phyloP scores from a whole-genome alignment of 140 eudicot genomes.

The Stevia rebaudiana region DNA sequence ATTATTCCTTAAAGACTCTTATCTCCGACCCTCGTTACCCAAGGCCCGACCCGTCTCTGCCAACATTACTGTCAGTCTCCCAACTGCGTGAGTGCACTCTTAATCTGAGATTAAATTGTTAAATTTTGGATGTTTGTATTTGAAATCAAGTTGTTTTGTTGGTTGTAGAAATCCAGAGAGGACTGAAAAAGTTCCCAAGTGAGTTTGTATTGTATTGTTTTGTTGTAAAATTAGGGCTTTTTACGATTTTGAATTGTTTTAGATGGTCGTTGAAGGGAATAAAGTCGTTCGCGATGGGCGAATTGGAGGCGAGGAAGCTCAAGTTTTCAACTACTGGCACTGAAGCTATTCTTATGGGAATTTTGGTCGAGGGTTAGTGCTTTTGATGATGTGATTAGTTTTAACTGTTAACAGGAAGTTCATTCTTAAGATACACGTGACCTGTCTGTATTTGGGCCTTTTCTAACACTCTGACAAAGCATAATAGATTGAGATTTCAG shows the following conservation, averaged over 20 bases:
- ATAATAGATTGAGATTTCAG: too few species aligned
- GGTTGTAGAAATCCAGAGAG: slow-evolving; percentile 53
- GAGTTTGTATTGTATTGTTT: slow-evolving; percentile 26
- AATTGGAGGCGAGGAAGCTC: slow-evolving; percentile 74
- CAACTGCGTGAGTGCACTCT: slow-evolving; percentile 50
- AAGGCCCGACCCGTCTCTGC: slow-evolving; percentile 44
- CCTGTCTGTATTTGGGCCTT: too few species aligned
- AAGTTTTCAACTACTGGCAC: slow-evolving; percentile 53
- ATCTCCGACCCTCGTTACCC: slow-evolving; percentile 19
- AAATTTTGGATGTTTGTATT: background rate
- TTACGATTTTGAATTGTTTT: slow-evolving; percentile 13
- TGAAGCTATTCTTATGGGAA: slow-evolving; percentile 70
- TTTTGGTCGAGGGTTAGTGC: slow-evolving; percentile 61
- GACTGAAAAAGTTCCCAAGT: slow-evolving; percentile 54
- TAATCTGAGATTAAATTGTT: slow-evolving; percentile 1
- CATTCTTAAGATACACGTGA: too few species aligned
- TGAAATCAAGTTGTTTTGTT: slow-evolving; percentile 12
- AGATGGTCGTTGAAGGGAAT: slow-evolving; percentile 78
- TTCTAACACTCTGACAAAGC: background rate
- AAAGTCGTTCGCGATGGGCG: slow-evolving; percentile 58
- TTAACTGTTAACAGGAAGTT: background rate
- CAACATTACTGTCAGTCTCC: slow-evolving; percentile 50
- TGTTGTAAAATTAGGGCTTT: background rate
- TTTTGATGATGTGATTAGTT: too few species aligned
- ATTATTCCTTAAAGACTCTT: slow-evolving; percentile 28